A percentile compares a stretch with the other conserved stretches of the same genome.
phyloP scores from a whole-genome alignment of 2,329 filamentous ascomycete genomes.

The Calonectria leucothoes region DNA sequence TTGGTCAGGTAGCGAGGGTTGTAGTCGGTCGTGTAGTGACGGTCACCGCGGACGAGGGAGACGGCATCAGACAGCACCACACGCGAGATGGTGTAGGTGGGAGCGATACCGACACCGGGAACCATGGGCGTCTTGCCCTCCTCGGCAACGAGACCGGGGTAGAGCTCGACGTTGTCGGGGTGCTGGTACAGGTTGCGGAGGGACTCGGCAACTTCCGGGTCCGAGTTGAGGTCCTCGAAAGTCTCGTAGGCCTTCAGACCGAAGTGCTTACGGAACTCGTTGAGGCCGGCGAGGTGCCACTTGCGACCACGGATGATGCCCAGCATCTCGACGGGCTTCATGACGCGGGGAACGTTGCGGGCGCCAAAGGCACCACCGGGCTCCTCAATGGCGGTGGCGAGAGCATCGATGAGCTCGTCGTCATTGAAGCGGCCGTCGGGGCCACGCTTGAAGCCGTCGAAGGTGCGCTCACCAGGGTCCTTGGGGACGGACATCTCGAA shows the following conservation, averaged over 20 bases:
- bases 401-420: constrained; percentile 78
- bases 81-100: constrained; percentile 81
- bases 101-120: constrained; percentile 79
- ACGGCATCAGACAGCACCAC: constrained; percentile 84
- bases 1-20: constrained; percentile 80
- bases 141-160: constrained; percentile 82
- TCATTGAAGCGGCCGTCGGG: constrained; percentile 78
- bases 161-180: constrained; percentile 83
- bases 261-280: constrained; percentile 88
- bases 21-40: constrained; percentile 84
- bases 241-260: constrained; percentile 79
- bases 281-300: constrained; percentile 83
- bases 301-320: constrained; percentile 81
- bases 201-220: constrained; percentile 75
- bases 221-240: constrained; percentile 87
- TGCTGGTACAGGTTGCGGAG: constrained; percentile 79
- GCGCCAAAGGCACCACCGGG: constrained; percentile 80
- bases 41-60: constrained; percentile 80
- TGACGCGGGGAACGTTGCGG: constrained; percentile 77
- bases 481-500: constrained; percentile 70
- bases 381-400: constrained; percentile 79
- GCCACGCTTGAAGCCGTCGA: constrained; percentile 74
- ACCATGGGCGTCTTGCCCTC: constrained; percentile 80
- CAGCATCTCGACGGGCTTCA: constrained; percentile 82
- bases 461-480: constrained; percentile 77